phyloP scores from a whole-genome alignment of 768 basidiomycete genomes.

The Suillus weaverae region DNA sequence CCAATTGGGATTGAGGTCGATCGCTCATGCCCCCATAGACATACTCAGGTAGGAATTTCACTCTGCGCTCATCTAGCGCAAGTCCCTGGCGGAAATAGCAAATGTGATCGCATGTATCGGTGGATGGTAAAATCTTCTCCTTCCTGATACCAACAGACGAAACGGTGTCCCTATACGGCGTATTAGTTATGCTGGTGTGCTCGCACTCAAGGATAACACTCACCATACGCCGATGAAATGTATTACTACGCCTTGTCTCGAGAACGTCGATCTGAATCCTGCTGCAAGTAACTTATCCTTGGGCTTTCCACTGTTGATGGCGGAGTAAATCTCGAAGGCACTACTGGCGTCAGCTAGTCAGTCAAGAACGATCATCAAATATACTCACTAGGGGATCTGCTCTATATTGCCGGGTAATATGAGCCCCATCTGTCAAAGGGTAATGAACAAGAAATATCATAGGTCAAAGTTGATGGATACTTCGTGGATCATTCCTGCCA shows the following conservation, averaged over 20 bases:
- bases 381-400: conserved; percentile 40
- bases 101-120: conserved; percentile 31
- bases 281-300: conserved; percentile 23
- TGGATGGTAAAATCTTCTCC: conserved; percentile 34
- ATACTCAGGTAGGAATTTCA: conserved; percentile 49
- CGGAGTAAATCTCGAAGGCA: conserved; percentile 40
- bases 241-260: conserved; percentile 32
- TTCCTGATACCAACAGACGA: conserved; percentile 44
- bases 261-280: conserved; percentile 39
- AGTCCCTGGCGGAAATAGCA: conserved; percentile 48
- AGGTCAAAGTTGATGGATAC: conserved; percentile 20
- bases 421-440: conserved; percentile 37
- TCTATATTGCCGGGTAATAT: conserved; percentile 41
- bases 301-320: conserved; percentile 19
- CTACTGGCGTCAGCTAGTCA: conserved; percentile 21
- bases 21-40: conserved; percentile 26
- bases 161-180: conserved; percentile 43
- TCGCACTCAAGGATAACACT: conserved; percentile 8
- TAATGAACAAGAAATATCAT: background rate
- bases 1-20: background rate
- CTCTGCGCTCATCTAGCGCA: conserved; percentile 47
- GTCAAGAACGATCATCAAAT: background rate
- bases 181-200: background rate
- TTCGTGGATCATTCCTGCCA: conserved; percentile 46
- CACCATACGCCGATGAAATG: conserved; percentile 50